Conservation (phyloP, 2,329 filamentous ascomycete genomes). For the Colletotrichum phormii region DNA sequence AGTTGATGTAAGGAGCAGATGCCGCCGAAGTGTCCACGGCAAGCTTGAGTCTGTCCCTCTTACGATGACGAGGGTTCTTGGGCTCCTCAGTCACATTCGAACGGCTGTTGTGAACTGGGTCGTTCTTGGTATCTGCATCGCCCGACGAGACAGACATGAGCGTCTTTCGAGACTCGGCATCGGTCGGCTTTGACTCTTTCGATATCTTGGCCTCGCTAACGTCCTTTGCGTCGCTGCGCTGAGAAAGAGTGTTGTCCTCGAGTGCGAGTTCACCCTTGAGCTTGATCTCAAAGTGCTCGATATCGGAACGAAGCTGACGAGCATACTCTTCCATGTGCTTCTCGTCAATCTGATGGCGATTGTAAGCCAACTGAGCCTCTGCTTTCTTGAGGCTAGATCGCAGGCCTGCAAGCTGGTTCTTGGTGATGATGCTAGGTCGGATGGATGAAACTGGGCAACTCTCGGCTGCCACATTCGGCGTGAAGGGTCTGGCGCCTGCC, state of each 20-base stretch:
- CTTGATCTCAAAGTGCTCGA: conserved; percentile 62
- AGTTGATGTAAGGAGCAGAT: conserved; percentile 19
- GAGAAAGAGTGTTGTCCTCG: conserved; percentile 49
- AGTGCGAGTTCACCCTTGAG: conserved; percentile 57
- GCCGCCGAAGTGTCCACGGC: conserved; percentile 25
- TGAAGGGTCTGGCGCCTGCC: neutral
- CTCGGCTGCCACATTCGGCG: neutral
- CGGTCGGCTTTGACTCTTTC: conserved; percentile 36
- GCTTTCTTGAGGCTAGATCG: conserved; percentile 65
- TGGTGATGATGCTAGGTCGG: conserved; percentile 70
- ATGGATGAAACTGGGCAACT: conserved; percentile 67
- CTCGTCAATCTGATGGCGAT: conserved; percentile 72
- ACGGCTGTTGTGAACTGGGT: neutral
- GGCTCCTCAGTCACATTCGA: neutral
- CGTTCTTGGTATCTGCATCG: neutral
- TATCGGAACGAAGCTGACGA: conserved; percentile 55
- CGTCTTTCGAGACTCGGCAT: neutral
- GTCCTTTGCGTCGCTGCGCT: conserved; percentile 51
- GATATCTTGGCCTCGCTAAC: conserved; percentile 16
- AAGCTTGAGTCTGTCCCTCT: conserved; percentile 23
- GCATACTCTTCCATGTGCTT: conserved; percentile 59
- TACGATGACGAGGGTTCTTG: conserved; percentile 9
- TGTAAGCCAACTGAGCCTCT: conserved; percentile 70
- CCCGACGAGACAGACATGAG: conserved; percentile 12
- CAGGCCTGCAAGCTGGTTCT: conserved; percentile 66